phyloP scores from a whole-genome alignment of 2,329 filamentous ascomycete species.

The Aspergillus brasiliensis region DNA sequence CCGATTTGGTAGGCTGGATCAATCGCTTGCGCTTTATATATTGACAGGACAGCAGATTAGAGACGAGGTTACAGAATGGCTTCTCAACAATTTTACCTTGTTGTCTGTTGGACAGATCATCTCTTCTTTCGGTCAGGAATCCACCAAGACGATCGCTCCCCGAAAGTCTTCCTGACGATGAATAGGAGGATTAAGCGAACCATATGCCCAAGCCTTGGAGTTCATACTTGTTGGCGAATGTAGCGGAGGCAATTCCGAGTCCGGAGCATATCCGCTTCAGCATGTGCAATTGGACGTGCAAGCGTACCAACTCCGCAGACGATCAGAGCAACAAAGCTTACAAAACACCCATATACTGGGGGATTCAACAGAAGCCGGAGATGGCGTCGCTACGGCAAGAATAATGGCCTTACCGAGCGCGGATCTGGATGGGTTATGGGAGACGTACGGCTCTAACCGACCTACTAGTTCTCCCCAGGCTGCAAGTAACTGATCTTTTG shows the following conservation, averaged over 20 bases:
- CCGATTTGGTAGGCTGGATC: constrained; percentile 29
- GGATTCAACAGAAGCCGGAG: constrained; percentile 17
- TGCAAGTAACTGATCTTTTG: neutral
- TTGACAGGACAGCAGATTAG: constrained; percentile 30
- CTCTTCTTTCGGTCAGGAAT: constrained; percentile 29
- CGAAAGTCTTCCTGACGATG: constrained; percentile 3
- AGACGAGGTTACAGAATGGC: constrained; percentile 40
- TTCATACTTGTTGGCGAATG: constrained; percentile 44
- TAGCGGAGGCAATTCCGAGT: constrained; percentile 30
- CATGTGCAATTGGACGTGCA: constrained; percentile 47
- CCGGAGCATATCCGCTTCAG: constrained; percentile 31
- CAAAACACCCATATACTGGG: constrained; percentile 24
- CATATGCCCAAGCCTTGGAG: constrained; percentile 32
- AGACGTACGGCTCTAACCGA: constrained; percentile 35
- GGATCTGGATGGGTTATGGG: constrained; percentile 47
- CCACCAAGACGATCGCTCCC: neutral
- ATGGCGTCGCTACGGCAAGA: constrained; percentile 35
- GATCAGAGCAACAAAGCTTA: constrained; percentile 24
- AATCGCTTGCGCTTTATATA: too few species aligned
- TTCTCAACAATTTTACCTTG: constrained; percentile 36
- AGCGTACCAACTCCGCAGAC: constrained; percentile 40
- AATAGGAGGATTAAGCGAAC: constrained; percentile 28
- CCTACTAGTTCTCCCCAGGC: neutral
- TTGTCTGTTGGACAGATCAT: constrained; percentile 39
- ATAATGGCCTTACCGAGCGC: constrained; percentile 41